phyloP scores from a whole-genome alignment of 257 asterid genomes.

The Gentiana macrophylla region DNA sequence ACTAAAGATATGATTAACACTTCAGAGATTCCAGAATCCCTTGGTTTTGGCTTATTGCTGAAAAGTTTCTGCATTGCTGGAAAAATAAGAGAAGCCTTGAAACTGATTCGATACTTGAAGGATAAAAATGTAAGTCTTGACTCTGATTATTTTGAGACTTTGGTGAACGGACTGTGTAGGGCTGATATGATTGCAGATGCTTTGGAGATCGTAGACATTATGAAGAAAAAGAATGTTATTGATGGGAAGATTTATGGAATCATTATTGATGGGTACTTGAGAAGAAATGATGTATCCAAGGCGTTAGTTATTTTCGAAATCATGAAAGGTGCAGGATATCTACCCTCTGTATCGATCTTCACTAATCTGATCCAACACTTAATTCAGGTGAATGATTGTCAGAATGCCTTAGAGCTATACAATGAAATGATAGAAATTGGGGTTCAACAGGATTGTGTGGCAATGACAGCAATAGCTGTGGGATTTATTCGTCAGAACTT shows the following conservation, averaged over 20 bases:
- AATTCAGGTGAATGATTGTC: constrained; percentile 45
- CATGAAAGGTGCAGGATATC: constrained; percentile 36
- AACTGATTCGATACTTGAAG: constrained; percentile 55
- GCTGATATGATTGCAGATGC: constrained; percentile 59
- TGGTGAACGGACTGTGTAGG: constrained; percentile 74
- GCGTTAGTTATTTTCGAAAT: constrained; percentile 48
- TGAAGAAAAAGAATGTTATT: constrained; percentile 43
- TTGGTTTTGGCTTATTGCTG: constrained; percentile 36
- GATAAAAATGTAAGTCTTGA: constrained; percentile 38
- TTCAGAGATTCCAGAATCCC: constrained; percentile 35
- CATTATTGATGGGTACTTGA: constrained; percentile 43
- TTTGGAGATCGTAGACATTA: constrained; percentile 62
- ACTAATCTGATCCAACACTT: constrained; percentile 60
- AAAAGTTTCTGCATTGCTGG: constrained; percentile 67
- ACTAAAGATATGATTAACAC: constrained; percentile 43
- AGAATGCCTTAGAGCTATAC: constrained; percentile 48
- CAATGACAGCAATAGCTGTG: constrained; percentile 47
- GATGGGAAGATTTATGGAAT: constrained; percentile 33
- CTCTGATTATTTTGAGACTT: constrained; percentile 29
- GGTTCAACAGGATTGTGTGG: constrained; percentile 46
- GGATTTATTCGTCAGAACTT: constrained; percentile 52
- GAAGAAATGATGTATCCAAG: constrained; percentile 38
- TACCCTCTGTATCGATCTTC: constrained; percentile 38
- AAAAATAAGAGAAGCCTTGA: constrained; percentile 61
- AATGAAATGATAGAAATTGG: constrained; percentile 54